Percentiles rank a stretch among this genome's conserved stretches.
These are phyloP conservation scores for Vicia faba DNA, from an alignment of 306 rosid species.

Conservation along the genomic window DNA sequence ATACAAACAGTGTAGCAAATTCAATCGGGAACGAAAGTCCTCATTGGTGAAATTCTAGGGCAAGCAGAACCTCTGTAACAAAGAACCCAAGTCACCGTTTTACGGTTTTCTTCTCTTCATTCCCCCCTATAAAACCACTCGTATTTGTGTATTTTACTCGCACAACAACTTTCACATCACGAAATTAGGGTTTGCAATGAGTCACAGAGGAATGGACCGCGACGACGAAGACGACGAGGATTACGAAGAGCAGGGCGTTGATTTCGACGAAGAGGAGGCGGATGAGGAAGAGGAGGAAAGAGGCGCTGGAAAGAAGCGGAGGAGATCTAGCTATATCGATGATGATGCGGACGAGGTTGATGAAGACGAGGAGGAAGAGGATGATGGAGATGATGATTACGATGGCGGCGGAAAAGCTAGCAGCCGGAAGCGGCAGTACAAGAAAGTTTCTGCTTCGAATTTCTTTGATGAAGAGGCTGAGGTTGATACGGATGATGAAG, in stretches of 20 bases:
- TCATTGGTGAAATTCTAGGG: too few relatives aligned
- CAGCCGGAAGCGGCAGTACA: conserved; percentile 45
- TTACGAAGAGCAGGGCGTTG: conserved; percentile 56
- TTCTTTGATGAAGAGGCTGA: conserved; percentile 74
- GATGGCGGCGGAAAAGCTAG: conserved; percentile 24
- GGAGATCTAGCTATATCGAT: conserved; percentile 64
- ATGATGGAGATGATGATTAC: conserved; percentile 47
- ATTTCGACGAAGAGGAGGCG: conserved; percentile 61
- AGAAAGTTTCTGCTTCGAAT: conserved; percentile 55
- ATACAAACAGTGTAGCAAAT: too few relatives aligned
- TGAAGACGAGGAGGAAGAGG: conserved; percentile 68
- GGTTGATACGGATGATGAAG: conserved; percentile 86
- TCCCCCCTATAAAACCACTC: too few relatives aligned
- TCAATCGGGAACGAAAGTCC: too few relatives aligned
- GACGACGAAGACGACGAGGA: conserved; percentile 70
- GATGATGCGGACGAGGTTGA: conserved; percentile 86
- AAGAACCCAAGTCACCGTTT: too few relatives aligned
- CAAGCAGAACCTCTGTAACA: too few relatives aligned
- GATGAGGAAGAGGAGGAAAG: conserved; percentile 73
- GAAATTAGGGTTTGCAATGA: conserved; percentile 41
- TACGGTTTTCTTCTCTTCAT: too few relatives aligned
- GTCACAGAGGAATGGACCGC: conserved; percentile 53
- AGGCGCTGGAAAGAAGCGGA: conserved; percentile 55
- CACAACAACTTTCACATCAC: conserved; percentile 1
- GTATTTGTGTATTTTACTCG: too few relatives aligned